Evolutionary conservation across 73 alveolate genomes (phyloP).

Genomic region (Symbiodinium natans): DNA sequence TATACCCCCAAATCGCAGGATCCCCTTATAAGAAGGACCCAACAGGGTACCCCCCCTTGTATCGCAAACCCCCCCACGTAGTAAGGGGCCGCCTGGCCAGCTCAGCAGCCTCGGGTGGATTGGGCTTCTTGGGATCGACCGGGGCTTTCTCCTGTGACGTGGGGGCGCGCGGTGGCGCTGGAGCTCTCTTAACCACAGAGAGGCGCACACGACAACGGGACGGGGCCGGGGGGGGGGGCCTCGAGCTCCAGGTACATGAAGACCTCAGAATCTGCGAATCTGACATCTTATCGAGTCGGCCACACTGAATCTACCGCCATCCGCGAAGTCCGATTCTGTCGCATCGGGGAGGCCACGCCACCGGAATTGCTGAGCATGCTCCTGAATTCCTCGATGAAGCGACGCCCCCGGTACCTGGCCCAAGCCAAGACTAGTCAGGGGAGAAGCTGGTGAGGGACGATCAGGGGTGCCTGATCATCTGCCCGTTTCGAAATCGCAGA

Average conservation of each 20-base stretch:
- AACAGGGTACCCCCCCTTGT: no score
- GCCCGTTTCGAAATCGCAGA: conserved; percentile 13
- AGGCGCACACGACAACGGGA: no score
- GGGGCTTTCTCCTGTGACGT: conserved; percentile 79
- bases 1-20: no score
- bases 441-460: neutral
- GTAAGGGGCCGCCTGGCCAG: conserved; percentile 38
- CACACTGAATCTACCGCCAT: no score
- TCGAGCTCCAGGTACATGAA: conserved; percentile 67
- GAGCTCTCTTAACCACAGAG: no score
- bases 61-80: neutral
- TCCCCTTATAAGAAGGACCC: no score
- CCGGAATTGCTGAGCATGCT: conserved; percentile 83
- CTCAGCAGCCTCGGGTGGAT: conserved; percentile 51
- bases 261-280: neutral
- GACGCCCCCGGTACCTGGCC: conserved; percentile 72
- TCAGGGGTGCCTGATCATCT: conserved; percentile 43
- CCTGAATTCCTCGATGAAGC: conserved; percentile 66
- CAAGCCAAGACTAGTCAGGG: no score
- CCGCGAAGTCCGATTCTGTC: no score
- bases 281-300: neutral
- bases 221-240: neutral
- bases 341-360: neutral
- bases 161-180: no score
- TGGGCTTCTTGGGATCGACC: conserved; percentile 83